Percentiles rank a stretch among this genome's conserved stretches.
Evolutionary conservation across 352 stramenopile genomes (phyloP).

Genomic region (Globisporangium radiosum): DNA sequence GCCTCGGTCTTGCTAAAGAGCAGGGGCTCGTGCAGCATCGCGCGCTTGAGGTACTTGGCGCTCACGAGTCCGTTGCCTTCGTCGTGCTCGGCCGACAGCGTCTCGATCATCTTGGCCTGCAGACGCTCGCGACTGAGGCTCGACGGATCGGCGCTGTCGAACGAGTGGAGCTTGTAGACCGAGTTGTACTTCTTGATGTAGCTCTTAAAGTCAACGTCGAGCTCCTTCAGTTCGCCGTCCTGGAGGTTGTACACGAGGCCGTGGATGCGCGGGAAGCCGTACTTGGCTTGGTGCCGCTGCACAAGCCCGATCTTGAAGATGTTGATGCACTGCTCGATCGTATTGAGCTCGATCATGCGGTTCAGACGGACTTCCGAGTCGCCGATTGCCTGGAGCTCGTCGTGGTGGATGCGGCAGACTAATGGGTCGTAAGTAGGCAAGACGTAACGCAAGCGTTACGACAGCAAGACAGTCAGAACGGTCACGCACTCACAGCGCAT

Average conservation of each 20-base stretch:
- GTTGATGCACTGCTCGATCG: constrained; percentile 88
- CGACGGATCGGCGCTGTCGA: constrained; percentile 14
- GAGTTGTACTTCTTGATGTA: constrained; percentile 79
- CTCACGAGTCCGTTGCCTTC: constrained; percentile 50
- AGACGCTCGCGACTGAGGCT: constrained; percentile 36
- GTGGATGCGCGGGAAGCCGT: constrained; percentile 85
- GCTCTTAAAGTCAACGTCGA: constrained; percentile 55
- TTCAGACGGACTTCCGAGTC: constrained; percentile 77
- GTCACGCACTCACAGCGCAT: too few relatives aligned
- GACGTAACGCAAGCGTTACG: too few relatives aligned
- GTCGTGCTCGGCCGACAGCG: constrained; percentile 54
- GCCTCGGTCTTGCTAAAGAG: constrained; percentile 78
- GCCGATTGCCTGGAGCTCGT: constrained; percentile 82
- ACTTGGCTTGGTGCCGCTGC: constrained; percentile 84
- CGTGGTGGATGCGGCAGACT: constrained; percentile 83
- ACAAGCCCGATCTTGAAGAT: constrained; percentile 88
- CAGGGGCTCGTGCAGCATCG: constrained; percentile 71
- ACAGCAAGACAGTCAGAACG: too few relatives aligned
- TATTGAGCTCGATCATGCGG: constrained; percentile 85
- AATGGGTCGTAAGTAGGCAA: too few relatives aligned
- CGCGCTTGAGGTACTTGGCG: constrained; percentile 52
- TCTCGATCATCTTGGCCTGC: constrained; percentile 71
- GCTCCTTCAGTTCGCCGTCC: constrained; percentile 62
- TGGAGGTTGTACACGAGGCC: constrained; percentile 84
- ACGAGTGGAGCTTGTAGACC: constrained; percentile 65